Base-by-base conservation (phyloP, 306 rosid species). In the Casuarina equisetifolia region DNA sequence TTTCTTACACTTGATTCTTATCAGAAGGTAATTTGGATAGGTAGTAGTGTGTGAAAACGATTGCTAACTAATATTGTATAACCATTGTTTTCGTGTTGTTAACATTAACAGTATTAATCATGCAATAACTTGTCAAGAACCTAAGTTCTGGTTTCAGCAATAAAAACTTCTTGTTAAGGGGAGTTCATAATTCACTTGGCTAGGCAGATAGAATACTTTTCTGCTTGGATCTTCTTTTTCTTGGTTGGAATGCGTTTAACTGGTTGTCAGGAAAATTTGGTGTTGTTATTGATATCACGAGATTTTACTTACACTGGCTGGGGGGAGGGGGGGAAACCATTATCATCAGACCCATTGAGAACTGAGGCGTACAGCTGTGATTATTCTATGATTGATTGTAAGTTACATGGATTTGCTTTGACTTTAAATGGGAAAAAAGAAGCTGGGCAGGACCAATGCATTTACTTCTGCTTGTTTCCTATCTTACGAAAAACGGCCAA, bases 1-100 rank as follows among this genome's bases (percentile, higher is more conserved):
- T 58, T 42, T 82, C 58, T 43, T 51, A 35, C 40, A 61, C 77
- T 4, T 76, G 39, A 70, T 40, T 62, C 57, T 72, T 35, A 64
- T 45, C 38, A 54, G 39, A 69, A 45, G 62, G 58, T 63, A n/a
- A 7, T 36, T 58, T 44, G 48, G 36, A 71, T 63, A 9, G 72
- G 72, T 45, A 70, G 44, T 52, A 46, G n/a, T 39, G 74, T 15
- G 55, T 78, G 67, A 63, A 38, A 64, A 44, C 73, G 36, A 48
- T 32, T 59, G 67, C 25, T 12, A 10, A 9, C 25, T 3, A 59
- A 36, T 3, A 3, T 15, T 59, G 67, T 4, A 64, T 40, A 4
- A 4, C 6, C 16, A 10, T 19, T 55, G 62, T 55, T 55, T 55
- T 55, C 12, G 62, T 20, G 19, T 2, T 55, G 32, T 7, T 52